Evolutionary conservation across 441 rosid genomes (phyloP).

Genomic region (Metrosideros polymorpha): DNA sequence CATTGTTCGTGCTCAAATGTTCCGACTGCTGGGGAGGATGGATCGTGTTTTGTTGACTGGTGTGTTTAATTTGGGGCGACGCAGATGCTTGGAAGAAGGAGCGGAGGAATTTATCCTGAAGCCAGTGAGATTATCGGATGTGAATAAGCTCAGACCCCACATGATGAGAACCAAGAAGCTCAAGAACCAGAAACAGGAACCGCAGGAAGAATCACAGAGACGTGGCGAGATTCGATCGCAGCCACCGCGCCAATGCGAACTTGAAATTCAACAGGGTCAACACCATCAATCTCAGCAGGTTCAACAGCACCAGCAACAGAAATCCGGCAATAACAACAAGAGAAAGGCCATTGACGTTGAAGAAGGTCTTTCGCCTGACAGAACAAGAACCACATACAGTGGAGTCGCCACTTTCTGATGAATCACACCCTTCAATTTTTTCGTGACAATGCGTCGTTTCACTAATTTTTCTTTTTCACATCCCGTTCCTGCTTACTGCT

Average conservation of each 20-base stretch:
- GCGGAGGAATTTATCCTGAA: conserved; percentile 66
- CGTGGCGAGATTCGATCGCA: conserved; percentile 4
- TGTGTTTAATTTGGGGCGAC: not conserved
- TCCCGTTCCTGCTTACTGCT: not conserved
- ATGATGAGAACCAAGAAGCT: conserved; percentile 43
- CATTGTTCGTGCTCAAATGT: not conserved
- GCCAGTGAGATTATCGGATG: conserved; percentile 44
- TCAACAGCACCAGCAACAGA: not conserved
- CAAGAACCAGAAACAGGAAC: conserved; percentile 16
- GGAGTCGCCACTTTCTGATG: conserved; percentile 41
- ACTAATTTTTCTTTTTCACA: not conserved
- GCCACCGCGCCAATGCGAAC: not conserved
- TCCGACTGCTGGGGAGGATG: not conserved
- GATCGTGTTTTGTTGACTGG: not conserved
- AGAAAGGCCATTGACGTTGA: conserved; percentile 59
- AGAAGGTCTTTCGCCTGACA: conserved; percentile 51
- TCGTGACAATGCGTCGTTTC: not conserved
- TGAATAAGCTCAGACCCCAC: conserved; percentile 40
- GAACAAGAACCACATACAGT: conserved; percentile 49
- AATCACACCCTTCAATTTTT: not conserved
- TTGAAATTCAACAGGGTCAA: not conserved
- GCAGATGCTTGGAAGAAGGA: conserved; percentile 58
- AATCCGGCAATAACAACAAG: conserved; percentile 27
- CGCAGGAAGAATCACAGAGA: conserved; percentile 12
- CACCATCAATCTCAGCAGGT: conserved; percentile 1